Percentiles rank a stretch among this genome's conserved stretches.
Evolutionary conservation across 2,329 filamentous ascomycete genomes (phyloP).

Genomic region (Ophiostoma tasmaniense): DNA sequence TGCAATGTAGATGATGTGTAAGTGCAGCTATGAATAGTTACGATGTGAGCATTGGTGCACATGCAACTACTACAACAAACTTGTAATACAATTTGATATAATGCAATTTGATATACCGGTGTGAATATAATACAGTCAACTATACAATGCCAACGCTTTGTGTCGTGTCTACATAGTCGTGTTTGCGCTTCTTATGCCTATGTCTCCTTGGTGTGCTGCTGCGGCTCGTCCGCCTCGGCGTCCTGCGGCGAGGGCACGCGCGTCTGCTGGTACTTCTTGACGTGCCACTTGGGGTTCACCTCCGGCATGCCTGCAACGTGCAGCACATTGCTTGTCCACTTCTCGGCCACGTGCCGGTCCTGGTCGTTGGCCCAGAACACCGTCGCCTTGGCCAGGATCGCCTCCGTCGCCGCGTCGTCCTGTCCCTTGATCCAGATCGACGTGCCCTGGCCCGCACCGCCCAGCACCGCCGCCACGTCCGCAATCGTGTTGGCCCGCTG

Average conservation of each 20-base stretch:
- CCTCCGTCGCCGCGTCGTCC: constrained; percentile 11
- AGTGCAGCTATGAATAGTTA: neutral
- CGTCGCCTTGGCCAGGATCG: constrained; percentile 29
- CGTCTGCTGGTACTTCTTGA: constrained; percentile 5
- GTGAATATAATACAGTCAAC: constrained; percentile 6
- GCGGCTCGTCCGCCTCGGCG: neutral
- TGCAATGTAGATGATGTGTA: neutral
- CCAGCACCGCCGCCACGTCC: constrained; percentile 53
- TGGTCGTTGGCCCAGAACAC: constrained; percentile 45
- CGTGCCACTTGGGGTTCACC: constrained; percentile 3
- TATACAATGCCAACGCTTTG: neutral
- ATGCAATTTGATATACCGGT: too few relatives aligned
- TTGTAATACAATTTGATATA: too few relatives aligned
- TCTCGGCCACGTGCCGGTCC: constrained; percentile 39
- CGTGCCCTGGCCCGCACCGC: constrained; percentile 44
- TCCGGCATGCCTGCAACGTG: constrained; percentile 36
- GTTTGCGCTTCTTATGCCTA: neutral
- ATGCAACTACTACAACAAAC: too few relatives aligned
- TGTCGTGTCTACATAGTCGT: neutral
- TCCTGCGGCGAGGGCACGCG: neutral
- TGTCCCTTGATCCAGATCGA: constrained; percentile 28
- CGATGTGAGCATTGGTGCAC: too few relatives aligned
- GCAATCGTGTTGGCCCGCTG: constrained; percentile 55
- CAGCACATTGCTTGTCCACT: constrained; percentile 46
- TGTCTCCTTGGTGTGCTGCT: neutral